Evolutionary conservation across 805 yeast genomes (phyloP), one percentile per base, ranked within the genome.

Genomic region (Barnettozyma sucrosica): DNA sequence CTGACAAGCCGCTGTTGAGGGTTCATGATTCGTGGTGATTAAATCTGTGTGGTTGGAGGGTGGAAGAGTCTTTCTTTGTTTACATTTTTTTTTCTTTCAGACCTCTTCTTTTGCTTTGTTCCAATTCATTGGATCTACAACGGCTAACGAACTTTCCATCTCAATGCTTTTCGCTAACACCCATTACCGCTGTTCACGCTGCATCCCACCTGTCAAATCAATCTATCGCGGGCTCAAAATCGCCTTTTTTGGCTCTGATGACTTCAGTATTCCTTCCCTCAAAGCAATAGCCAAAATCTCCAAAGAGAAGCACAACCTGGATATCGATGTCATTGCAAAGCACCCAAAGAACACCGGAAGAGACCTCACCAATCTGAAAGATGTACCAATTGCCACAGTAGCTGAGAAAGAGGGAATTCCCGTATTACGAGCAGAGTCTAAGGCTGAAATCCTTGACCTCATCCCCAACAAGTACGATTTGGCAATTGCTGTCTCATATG

Each of bases 401-500:
- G 77, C 81, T 1, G 33, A 49, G 1, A 43, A 54, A 0, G 46
- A 67, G 7, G 60, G 61, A 0, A 49, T 81, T 1, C 59, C 63
- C 1, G 47, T 80, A 1, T 58, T 68, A 8, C 63, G 84, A 34
- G 87, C 85, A 0, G 89, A 83, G 45, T 57, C 71, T 1, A 55
- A 63, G 1, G 42, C 53, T 0, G 83, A 77, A 24, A 75, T 71
- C 13, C 43, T 55, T 44, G 51, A 55, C 40, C 49, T 63, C 42
- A 21, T 63, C 56, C 41, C 50, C 0, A 48, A 61, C 2, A 47
- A 62, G 2, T 83, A 75, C 62, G 77, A 85, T 52, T 61, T 89
- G 53, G 83, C 89, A 1, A 72, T 93, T n/a, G 97, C 98, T 0
- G 97, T 89, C 1, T 89, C 97, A 0, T 93, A 81, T 63, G 99